phyloP scores from a whole-genome alignment of 75 land plant genomes.

The Cryptomeria japonica region DNA sequence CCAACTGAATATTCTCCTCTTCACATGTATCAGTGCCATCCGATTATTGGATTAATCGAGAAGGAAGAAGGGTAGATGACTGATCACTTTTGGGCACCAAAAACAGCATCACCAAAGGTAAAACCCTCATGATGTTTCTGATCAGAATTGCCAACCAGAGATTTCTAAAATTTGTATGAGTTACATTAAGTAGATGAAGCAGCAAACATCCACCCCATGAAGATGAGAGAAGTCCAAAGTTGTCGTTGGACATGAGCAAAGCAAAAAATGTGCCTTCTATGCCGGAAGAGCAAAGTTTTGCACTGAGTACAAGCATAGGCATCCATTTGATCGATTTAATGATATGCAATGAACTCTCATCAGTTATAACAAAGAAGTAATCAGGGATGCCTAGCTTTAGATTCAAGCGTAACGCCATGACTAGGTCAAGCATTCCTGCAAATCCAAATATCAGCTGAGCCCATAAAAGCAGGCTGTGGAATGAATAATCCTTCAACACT shows the following conservation, averaged over 20 bases:
- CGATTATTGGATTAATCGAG: neutral
- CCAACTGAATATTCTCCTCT: constrained; percentile 9
- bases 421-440: constrained; percentile 45
- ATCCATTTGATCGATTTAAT: constrained; percentile 41
- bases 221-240: constrained; percentile 28
- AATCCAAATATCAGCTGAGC: constrained; percentile 35
- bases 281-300: constrained; percentile 49
- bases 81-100: constrained; percentile 38
- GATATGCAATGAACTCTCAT: constrained; percentile 32
- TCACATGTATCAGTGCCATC: neutral
- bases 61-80: constrained; percentile 20
- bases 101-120: constrained; percentile 35
- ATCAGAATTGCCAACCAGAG: constrained; percentile 46
- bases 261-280: constrained; percentile 64
- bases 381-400: constrained; percentile 43
- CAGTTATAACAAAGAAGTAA: constrained; percentile 44
- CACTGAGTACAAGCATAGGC: constrained; percentile 52
- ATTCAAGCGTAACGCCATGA: constrained; percentile 41
- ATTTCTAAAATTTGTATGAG: constrained; percentile 36
- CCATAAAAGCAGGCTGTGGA: constrained; percentile 37
- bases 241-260: constrained; percentile 53
- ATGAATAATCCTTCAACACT: constrained; percentile 34
- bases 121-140: constrained; percentile 31
- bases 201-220: constrained; percentile 38
- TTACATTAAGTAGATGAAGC: constrained; percentile 33